Base-by-base conservation (phyloP, 2,329 filamentous ascomycete genomes). In the Botrytis deweyae region DNA sequence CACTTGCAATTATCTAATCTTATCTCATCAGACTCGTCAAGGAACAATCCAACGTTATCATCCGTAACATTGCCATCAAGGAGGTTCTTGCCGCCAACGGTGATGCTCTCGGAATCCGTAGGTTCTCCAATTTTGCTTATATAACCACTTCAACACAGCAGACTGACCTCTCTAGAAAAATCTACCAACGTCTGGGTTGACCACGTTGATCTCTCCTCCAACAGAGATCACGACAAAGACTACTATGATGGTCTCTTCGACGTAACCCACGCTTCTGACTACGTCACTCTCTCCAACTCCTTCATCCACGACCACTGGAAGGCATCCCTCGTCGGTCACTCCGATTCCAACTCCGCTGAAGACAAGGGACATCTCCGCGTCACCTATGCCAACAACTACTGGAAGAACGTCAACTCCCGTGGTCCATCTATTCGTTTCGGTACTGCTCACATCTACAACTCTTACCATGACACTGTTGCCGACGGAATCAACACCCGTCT, bases 11-110 rank as follows among this genome's bases (percentile, higher is more conserved):
- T 29, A 55, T 55, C 49, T 55, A 9, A 59, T n/a, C 55, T 68
- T 40, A 61, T 52, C 33, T 20, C 49, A 14, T 42, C 29, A 72
- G 70, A 12, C 61, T 72, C 70, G 42, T 72, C 22, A 66, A 58
- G n/a, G 61, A 81, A 16, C 40, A 81, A 36, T 83, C 78, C 73
- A 89, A 90, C 76, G 87, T 89, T 70, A 88, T 90, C 72, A 79
- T 90, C 70, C 86, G 86, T 61, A 89, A 90, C 82, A 79, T 90
- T 52, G 86, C 85, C 76, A 84, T 88, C 75, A 80, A 83, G 75
- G 85, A 87, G 73, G 85, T 88, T 3, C 82, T 84, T 12, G 80
- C 82, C 9, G 82, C 83, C 44, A 76, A 78, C 63, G 86, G 86
- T 64, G 88, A 90, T 79, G 86, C 59, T 29, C 83, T 90, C 70